Evolutionary conservation across 208 protist species (phyloP).

Genomic region (Leishmania tarentolae): DNA sequence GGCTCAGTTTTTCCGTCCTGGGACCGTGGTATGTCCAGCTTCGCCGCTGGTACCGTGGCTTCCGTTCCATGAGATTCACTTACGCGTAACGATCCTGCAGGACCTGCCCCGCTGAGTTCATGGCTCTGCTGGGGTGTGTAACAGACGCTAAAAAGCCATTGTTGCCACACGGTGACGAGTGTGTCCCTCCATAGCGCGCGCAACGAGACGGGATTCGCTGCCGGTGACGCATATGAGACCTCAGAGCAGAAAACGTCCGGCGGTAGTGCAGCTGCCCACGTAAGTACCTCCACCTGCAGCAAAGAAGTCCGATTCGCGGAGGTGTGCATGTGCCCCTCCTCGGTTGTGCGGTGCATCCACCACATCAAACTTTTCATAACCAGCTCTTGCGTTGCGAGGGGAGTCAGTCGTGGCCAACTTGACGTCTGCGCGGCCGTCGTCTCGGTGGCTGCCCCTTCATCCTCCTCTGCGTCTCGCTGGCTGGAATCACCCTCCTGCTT

Average conservation of each 20-base stretch:
- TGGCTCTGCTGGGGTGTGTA: neutral
- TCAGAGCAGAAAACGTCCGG: neutral
- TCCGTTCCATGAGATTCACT: neutral
- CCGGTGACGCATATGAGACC: neutral
- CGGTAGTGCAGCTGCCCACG: conserved; percentile 10
- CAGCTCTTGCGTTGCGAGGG: neutral
- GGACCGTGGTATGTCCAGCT: neutral
- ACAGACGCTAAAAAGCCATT: conserved; percentile 4
- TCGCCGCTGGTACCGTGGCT: neutral
- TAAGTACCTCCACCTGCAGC: conserved; percentile 9
- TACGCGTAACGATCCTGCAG: neutral
- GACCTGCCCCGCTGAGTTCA: neutral
- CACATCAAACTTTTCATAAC: conserved; percentile 10
- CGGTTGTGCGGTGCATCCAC: conserved; percentile 5
- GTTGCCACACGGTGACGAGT: conserved; percentile 10
- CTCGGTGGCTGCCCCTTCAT: neutral
- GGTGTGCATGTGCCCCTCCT: neutral
- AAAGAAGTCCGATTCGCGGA: neutral
- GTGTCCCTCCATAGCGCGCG: conserved; percentile 16
- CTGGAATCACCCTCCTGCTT: neutral
- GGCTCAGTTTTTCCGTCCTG: neutral
- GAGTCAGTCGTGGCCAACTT: neutral
- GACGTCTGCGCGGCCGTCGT: neutral
- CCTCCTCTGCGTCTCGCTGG: neutral
- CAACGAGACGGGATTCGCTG: conserved; percentile 1